A percentile compares a stretch with the other conserved stretches of the same genome.
phyloP scores from a whole-genome alignment of 73 alveolate genomes.

The Durusdinium trenchii region DNA sequence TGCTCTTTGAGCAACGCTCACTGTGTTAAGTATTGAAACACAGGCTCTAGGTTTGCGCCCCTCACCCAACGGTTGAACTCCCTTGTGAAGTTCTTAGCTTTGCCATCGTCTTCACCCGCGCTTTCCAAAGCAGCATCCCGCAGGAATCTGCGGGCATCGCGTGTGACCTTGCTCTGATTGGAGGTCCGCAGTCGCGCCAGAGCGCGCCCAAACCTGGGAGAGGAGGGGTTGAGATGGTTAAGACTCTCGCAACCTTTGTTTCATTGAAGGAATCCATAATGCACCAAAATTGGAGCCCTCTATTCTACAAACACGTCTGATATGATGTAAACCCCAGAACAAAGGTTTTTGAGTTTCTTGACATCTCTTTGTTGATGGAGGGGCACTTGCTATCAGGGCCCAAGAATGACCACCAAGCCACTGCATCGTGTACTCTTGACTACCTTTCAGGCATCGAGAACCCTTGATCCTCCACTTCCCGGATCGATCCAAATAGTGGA shows the following conservation, averaged over 20 bases:
- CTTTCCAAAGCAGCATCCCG: background rate
- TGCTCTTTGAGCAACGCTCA: background rate
- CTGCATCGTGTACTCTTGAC: background rate
- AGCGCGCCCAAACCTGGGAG: background rate
- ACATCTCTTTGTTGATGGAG: background rate
- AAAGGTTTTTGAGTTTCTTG: background rate
- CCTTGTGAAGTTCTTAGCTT: background rate
- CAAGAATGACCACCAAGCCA: background rate
- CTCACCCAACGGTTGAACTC: background rate
- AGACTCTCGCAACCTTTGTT: no score
- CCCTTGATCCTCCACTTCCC: background rate
- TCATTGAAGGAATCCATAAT: background rate
- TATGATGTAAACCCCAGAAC: background rate
- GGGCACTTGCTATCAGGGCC: background rate
- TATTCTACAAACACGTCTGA: background rate
- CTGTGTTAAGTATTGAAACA: background rate
- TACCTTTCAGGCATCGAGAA: background rate
- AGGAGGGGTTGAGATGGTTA: background rate
- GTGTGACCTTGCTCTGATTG: background rate
- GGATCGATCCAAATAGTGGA: background rate
- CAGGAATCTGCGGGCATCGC: background rate
- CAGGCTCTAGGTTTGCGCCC: background rate
- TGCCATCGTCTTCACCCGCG: background rate
- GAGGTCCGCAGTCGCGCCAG: background rate
- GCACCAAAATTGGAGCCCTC: background rate